A percentile compares a stretch with the other conserved stretches of the same genome.
phyloP scores from a whole-genome alignment of 2,329 filamentous ascomycete species.

The Venturia pyrina region DNA sequence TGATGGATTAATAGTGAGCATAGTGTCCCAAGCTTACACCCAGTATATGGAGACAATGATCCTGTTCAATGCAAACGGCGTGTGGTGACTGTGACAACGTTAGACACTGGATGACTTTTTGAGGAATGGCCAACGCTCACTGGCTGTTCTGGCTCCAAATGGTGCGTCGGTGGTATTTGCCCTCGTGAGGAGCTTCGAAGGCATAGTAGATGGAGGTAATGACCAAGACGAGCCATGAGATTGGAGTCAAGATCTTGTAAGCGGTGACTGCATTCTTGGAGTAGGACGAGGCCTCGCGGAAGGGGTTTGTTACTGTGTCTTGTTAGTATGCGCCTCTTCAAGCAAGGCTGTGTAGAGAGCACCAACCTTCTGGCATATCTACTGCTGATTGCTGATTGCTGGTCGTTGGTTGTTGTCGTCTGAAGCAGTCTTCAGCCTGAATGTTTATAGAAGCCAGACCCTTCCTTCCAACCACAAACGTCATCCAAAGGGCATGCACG shows the following conservation, averaged over 20 bases:
- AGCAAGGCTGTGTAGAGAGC: background rate
- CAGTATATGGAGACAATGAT: slow-evolving; percentile 62
- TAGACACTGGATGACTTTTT: background rate
- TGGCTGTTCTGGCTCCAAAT: slow-evolving; percentile 67
- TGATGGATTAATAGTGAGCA: background rate
- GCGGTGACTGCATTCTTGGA: slow-evolving; percentile 44
- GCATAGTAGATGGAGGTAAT: slow-evolving; percentile 67
- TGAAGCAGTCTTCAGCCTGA: too few relatives aligned
- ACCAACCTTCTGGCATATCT: background rate
- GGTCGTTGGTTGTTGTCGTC: background rate
- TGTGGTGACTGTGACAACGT: slow-evolving; percentile 35
- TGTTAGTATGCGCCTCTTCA: background rate
- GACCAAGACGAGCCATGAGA: slow-evolving; percentile 67
- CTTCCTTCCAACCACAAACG: background rate
- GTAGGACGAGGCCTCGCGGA: slow-evolving; percentile 7
- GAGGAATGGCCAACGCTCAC: background rate
- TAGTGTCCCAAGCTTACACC: slow-evolving; percentile 21
- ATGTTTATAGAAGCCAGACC: background rate
- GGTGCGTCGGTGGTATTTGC: slow-evolving; percentile 35
- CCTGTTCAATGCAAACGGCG: slow-evolving; percentile 66
- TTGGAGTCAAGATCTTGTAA: slow-evolving; percentile 65
- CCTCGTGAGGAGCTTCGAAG: slow-evolving; percentile 47
- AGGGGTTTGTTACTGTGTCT: slow-evolving; percentile 10
- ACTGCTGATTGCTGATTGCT: background rate
- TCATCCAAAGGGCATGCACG: background rate